These are phyloP conservation scores for Puccinia hordei DNA, from an alignment of 1,284 basidiomycete species.

Conservation along the genomic window DNA sequence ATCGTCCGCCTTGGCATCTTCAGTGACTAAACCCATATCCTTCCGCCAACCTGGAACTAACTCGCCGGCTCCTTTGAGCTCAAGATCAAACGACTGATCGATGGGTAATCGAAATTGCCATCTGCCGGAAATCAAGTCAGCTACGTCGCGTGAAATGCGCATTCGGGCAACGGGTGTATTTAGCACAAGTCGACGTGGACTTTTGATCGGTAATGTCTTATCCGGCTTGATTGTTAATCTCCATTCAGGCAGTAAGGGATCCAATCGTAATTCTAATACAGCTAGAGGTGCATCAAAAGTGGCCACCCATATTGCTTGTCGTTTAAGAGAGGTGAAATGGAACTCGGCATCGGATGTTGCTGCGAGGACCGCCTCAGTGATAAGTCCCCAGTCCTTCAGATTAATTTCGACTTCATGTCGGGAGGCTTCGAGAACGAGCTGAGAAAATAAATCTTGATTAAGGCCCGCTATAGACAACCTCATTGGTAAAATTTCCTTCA, in stretches of 20 bases:
- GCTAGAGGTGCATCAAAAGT: constrained; percentile 75
- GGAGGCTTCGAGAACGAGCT: constrained; percentile 66
- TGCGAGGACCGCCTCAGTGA: constrained; percentile 71
- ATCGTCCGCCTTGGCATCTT: constrained; percentile 70
- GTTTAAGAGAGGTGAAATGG: constrained; percentile 79
- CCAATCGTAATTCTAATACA: constrained; percentile 73
- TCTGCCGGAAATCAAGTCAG: constrained; percentile 67
- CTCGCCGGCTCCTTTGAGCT: constrained; percentile 70
- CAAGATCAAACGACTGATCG: constrained; percentile 65
- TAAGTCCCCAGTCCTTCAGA: constrained; percentile 67
- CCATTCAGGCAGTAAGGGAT: constrained; percentile 81
- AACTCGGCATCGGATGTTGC: constrained; percentile 68
- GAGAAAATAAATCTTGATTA: constrained; percentile 57
- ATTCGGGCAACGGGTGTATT: constrained; percentile 78
- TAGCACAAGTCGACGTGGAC: constrained; percentile 74
- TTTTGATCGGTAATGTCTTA: constrained; percentile 72
- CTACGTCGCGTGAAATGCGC: constrained; percentile 59
- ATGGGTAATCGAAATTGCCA: constrained; percentile 84
- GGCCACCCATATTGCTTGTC: constrained; percentile 83
- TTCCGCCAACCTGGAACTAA: constrained; percentile 82
- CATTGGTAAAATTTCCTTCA: constrained; percentile 86
- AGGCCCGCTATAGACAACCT: constrained; percentile 69
- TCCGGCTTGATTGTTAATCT: constrained; percentile 74
- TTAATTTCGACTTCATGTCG: constrained; percentile 57
- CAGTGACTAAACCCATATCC: constrained; percentile 73